phyloP scores from a whole-genome alignment of 345 rosid species.

The Gynandropsis gynandra region DNA sequence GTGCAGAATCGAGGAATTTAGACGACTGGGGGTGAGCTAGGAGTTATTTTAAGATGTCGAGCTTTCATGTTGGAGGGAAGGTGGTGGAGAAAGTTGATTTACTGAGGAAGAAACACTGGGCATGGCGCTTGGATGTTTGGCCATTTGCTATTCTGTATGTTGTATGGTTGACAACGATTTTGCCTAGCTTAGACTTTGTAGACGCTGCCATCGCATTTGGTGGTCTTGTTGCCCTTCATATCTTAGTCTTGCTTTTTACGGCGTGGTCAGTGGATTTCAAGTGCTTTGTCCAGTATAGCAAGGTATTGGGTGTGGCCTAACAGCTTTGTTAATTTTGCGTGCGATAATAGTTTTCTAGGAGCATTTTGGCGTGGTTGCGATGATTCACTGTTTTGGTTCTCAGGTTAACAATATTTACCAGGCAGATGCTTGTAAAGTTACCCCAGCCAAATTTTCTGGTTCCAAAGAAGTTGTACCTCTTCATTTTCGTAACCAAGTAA shows the following conservation, averaged over 20 bases:
- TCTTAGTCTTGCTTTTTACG: constrained; percentile 78
- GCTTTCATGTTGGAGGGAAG: constrained; percentile 79
- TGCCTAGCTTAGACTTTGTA: constrained; percentile 60
- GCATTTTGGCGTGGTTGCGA: background rate
- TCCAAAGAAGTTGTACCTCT: constrained; percentile 92
- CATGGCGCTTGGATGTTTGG: constrained; percentile 82
- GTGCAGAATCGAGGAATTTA: constrained; percentile 14
- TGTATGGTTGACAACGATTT: constrained; percentile 44
- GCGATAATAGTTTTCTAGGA: constrained; percentile 3
- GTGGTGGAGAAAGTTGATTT: constrained; percentile 89
- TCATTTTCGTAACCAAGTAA: constrained; percentile 63
- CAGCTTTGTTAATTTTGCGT: no score
- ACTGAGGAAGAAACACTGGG: constrained; percentile 55
- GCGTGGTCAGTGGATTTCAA: constrained; percentile 90
- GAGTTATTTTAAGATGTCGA: constrained; percentile 38
- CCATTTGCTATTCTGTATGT: constrained; percentile 68
- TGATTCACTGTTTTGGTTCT: constrained; percentile 10
- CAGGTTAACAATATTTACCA: constrained; percentile 65
- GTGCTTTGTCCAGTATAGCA: constrained; percentile 65
- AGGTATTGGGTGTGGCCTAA: constrained; percentile 34
- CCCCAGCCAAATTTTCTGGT: constrained; percentile 91
- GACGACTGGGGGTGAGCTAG: constrained; percentile 9
- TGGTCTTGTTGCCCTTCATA: constrained; percentile 51
- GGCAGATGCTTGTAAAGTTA: constrained; percentile 87
- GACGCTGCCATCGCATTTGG: constrained; percentile 82